phyloP scores from a whole-genome alignment of 2,329 filamentous ascomycete species.

The Aspergillus sclerotialis region DNA sequence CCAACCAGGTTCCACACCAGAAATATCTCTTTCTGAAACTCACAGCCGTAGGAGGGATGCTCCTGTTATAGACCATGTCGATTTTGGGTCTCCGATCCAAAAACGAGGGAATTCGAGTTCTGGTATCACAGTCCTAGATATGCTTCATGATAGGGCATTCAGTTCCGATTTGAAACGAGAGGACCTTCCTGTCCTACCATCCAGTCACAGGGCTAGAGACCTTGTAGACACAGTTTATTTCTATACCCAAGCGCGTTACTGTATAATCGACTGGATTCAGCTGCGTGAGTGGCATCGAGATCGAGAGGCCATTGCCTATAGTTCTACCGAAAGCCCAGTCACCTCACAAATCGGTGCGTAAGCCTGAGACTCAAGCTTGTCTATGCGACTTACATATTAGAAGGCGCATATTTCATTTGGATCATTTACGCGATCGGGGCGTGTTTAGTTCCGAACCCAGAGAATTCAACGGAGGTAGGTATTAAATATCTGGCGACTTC shows the following conservation, averaged over 20 bases:
- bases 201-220: slow-evolving; percentile 3
- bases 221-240: slow-evolving; percentile 14
- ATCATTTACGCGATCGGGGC: slow-evolving; percentile 14
- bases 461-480: slow-evolving; percentile 10
- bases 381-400: neutral
- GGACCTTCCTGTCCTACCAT: slow-evolving; percentile 7
- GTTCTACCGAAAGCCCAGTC: slow-evolving; percentile 2
- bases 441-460: slow-evolving; percentile 10
- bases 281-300: slow-evolving; percentile 13
- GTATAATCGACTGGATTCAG: slow-evolving; percentile 13
- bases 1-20: neutral
- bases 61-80: neutral
- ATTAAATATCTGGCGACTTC: neutral
- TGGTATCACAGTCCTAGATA: slow-evolving; percentile 3
- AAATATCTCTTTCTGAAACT: neutral
- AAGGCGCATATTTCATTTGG: slow-evolving; percentile 13
- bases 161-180: slow-evolving; percentile 2
- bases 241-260: slow-evolving; percentile 15
- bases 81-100: neutral
- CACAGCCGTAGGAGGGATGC: neutral
- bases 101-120: neutral
- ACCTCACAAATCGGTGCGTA: slow-evolving; percentile 4
- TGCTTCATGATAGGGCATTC: slow-evolving; percentile 3
- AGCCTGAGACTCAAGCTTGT: neutral
- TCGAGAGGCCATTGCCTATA: slow-evolving; percentile 7